These are phyloP conservation scores for Fusarium sp. DNA, from an alignment of 2,329 filamentous ascomycete species.

Conservation along the genomic window DNA sequence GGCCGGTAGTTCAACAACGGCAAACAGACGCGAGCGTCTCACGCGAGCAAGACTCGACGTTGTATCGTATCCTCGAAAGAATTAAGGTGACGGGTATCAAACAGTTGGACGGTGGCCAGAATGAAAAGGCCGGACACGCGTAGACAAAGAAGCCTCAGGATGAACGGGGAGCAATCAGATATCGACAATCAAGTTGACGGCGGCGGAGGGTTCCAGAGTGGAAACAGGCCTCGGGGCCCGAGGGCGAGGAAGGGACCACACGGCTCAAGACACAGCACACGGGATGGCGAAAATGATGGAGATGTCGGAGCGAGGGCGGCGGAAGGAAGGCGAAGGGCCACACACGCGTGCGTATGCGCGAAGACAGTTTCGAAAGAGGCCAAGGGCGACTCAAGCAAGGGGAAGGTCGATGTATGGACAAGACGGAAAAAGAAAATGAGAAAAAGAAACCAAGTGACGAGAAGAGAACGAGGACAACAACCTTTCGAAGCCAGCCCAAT, in stretches of 20 bases:
- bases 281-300: slow-evolving; percentile 16
- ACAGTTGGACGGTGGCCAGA: not conserved
- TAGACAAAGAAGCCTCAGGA: slow-evolving; percentile 1
- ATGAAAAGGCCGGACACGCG: not conserved
- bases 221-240: slow-evolving; percentile 29
- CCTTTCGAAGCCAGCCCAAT: slow-evolving; percentile 6
- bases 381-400: slow-evolving; percentile 40
- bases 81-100: not conserved
- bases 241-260: slow-evolving; percentile 16
- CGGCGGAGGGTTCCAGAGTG: slow-evolving; percentile 19
- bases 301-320: slow-evolving; percentile 23
- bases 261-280: slow-evolving; percentile 13
- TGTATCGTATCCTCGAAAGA: not conserved
- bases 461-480: slow-evolving; percentile 8
- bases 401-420: slow-evolving; percentile 20
- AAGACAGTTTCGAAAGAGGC: slow-evolving; percentile 19
- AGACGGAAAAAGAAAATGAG: slow-evolving; percentile 1
- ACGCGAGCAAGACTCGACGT: slow-evolving; percentile 15
- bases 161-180: slow-evolving; percentile 9
- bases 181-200: slow-evolving; percentile 18
- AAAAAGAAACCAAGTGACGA: slow-evolving; percentile 14
- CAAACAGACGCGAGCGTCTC: slow-evolving; percentile 21
- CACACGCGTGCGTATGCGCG: slow-evolving; percentile 30
- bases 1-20: not conserved
- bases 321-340: slow-evolving; percentile 11